A percentile compares a stretch with the other conserved stretches of the same genome.
Evolutionary conservation across 1,284 basidiomycete species (phyloP).

Genomic region (Takashimella koratensis): DNA sequence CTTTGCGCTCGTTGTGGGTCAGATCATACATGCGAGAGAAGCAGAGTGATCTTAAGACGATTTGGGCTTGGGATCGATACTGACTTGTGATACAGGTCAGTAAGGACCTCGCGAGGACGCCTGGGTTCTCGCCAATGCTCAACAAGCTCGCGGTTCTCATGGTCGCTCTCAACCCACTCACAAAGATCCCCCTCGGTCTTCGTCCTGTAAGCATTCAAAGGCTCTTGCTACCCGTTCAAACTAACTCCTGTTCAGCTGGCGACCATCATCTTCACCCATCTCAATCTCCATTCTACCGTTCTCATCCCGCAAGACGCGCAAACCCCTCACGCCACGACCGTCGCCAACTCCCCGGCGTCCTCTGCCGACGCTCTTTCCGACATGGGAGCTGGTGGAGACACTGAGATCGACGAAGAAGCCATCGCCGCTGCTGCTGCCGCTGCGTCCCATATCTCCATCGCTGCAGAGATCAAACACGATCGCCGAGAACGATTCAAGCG

Average conservation of each 20-base stretch:
- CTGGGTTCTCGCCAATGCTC: slow-evolving; percentile 67
- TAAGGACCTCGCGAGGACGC: slow-evolving; percentile 70
- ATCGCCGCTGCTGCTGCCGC: background rate
- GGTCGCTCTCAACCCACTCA: slow-evolving; percentile 55
- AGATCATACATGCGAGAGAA: no score
- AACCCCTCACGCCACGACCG: slow-evolving; percentile 30
- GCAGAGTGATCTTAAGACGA: no score
- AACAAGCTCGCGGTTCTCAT: slow-evolving; percentile 79
- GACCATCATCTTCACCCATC: slow-evolving; percentile 36
- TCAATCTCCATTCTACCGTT: slow-evolving; percentile 38
- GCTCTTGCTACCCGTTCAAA: background rate
- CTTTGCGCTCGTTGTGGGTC: no score
- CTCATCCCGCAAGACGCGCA: slow-evolving; percentile 31
- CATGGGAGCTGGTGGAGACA: background rate
- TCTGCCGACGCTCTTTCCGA: slow-evolving; percentile 3
- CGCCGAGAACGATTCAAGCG: slow-evolving; percentile 48
- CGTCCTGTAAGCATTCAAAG: slow-evolving; percentile 62
- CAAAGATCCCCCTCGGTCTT: slow-evolving; percentile 80
- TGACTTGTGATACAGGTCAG: no score
- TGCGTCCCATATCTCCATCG: slow-evolving; percentile 55
- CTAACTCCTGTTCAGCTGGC: slow-evolving; percentile 23
- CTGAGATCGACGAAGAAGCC: background rate
- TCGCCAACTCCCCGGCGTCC: slow-evolving; percentile 16
- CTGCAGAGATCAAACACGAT: slow-evolving; percentile 44
- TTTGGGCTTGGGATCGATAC: no score